A percentile compares a stretch with the other conserved stretches of the same genome.
phyloP scores from a whole-genome alignment of 495 filamentous ascomycete species.

The Penicillium desertorum region DNA sequence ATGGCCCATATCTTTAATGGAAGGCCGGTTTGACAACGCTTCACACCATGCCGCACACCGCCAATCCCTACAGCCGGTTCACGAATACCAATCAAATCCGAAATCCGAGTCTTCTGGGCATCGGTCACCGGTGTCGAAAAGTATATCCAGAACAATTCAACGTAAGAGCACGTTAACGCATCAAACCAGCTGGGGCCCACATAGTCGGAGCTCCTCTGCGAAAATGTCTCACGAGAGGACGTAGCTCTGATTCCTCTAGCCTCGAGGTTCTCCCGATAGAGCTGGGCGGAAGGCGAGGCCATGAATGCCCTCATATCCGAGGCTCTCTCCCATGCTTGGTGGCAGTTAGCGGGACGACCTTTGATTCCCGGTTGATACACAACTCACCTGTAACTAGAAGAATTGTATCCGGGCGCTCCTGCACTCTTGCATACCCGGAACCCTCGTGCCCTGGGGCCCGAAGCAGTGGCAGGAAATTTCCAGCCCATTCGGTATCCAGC shows the following conservation, averaged over 20 bases:
- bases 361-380: neutral
- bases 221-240: constrained; percentile 7
- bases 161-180: constrained; percentile 3
- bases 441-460: constrained; percentile 12
- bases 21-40: neutral
- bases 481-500: constrained; percentile 10
- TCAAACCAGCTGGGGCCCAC: neutral
- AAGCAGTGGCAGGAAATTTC: constrained; percentile 14
- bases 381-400: constrained; percentile 15
- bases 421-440: constrained; percentile 8
- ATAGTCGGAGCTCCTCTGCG: neutral
- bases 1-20: constrained; percentile 13
- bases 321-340: constrained; percentile 10
- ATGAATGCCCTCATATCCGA: constrained; percentile 10
- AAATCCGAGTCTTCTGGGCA: constrained; percentile 1
- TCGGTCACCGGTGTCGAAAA: constrained; percentile 13
- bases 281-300: constrained; percentile 15
- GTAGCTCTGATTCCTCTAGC: neutral
- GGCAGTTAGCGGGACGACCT: constrained; percentile 3
- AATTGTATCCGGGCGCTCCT: constrained; percentile 8
- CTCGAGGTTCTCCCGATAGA: constrained; percentile 14
- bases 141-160: constrained; percentile 17
- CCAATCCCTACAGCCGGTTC: constrained; percentile 4
- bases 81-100: constrained; percentile 4
- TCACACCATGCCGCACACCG: neutral